Base-by-base conservation (phyloP, 2,329 filamentous ascomycete genomes). In the Colletotrichum lini region DNA sequence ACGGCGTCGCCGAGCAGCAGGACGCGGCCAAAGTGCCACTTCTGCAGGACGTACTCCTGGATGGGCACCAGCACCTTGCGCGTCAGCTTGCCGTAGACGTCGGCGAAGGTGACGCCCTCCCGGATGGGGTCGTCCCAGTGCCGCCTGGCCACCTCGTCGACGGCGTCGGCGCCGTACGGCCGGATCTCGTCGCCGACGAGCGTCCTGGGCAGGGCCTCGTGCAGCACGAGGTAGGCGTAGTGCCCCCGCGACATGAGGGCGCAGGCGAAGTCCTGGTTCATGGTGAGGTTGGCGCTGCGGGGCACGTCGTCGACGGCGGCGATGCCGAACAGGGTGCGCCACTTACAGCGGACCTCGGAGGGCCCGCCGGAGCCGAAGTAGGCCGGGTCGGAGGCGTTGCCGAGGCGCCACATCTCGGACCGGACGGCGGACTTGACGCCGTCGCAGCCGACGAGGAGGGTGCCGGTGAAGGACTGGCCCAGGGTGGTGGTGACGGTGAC, bases 341-440 rank as follows among this genome's bases (percentile, higher is more conserved):
- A 50, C 4, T 15, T 18, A 21, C n/a, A 23, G 23, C 47, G 47
- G 18, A 53, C 30, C 49, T 21, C 8, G 42, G 7, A 63, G 7
- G 12, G 40, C n/a, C 12, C 75, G 66, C n/a, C 75, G 0, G 40
- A 52, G 1, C 71, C 38, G 45, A 79, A 78, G 53, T 75, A 76
- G 6, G 76, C 77, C 7, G 77, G 75, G 21, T 77, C 60, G 0
- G 73, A 67, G n/a, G 72, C 70, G 42, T 75, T 62, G n/a, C 56
- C 77, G 2, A 77, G 66, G 9, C 75, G 70, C 26, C 57, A 63
- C 78, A 79, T 79, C 35, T 81, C 78, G 5, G 70, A 50, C 5
- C 83, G 74, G 1, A 82, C 77, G 0, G 65, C 72, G 72, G 82
- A 84, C 66, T 83, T 78, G n/a, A 85, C 77, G 1, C 84, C 83